These are phyloP conservation scores for Viola pubescens DNA, from an alignment of 441 rosid genomes.

Conservation along the genomic window DNA sequence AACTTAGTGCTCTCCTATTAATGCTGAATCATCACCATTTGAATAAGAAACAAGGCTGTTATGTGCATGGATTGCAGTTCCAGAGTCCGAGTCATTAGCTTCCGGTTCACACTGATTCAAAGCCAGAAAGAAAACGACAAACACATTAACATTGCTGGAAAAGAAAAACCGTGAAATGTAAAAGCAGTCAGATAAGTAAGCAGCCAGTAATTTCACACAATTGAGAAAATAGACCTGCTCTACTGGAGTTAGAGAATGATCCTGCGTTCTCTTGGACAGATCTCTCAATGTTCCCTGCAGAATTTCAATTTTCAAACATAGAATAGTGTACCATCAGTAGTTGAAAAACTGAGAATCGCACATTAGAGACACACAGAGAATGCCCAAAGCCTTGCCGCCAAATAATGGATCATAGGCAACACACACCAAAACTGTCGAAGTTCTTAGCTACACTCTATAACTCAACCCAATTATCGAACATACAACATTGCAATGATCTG, in stretches of 20 bases:
- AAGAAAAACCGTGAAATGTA: not conserved
- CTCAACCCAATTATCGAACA: too few species aligned
- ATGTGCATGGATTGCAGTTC: constrained; percentile 31
- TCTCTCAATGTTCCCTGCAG: constrained; percentile 67
- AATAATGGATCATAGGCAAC: too few species aligned
- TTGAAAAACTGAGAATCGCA: not conserved
- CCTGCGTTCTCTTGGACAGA: constrained; percentile 51
- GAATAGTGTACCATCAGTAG: not conserved
- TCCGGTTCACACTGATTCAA: constrained; percentile 43
- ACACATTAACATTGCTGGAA: not conserved
- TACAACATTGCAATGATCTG: too few species aligned
- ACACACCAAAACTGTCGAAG: too few species aligned
- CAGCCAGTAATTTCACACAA: not conserved
- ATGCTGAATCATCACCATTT: constrained; percentile 35
- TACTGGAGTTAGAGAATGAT: constrained; percentile 31
- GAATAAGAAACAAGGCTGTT: constrained; percentile 33
- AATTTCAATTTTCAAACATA: constrained; percentile 7
- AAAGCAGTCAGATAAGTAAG: not conserved
- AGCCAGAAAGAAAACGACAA: not conserved
- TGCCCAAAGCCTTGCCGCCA: too few species aligned
- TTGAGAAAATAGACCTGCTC: constrained; percentile 36
- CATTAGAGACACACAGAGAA: too few species aligned
- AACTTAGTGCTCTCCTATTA: constrained; percentile 25
- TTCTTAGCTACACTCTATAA: too few species aligned
- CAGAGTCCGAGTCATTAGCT: constrained; percentile 38